Conservation (phyloP, 495 filamentous ascomycete species). For the Evernia prunastri region DNA sequence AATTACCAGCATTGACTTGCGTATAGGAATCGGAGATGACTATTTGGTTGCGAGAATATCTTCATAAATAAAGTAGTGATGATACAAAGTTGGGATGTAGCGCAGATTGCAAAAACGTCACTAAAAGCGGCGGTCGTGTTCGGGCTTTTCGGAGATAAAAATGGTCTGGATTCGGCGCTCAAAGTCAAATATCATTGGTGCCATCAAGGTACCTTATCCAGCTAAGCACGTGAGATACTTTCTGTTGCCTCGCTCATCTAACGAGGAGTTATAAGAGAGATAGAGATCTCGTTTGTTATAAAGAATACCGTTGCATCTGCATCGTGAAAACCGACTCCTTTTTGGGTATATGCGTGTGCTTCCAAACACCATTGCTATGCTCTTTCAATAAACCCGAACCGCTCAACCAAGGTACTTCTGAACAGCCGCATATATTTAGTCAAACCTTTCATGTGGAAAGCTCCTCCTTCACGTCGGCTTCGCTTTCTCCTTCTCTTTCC, state of each 20-base stretch:
- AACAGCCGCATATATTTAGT: not conserved
- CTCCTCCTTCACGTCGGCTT: slow-evolving; percentile 2
- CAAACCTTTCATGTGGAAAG: not conserved
- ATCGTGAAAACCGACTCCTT: not conserved
- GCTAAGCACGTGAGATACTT: too few species aligned
- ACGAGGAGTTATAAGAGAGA: too few species aligned
- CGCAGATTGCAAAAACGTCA: slow-evolving; percentile 3
- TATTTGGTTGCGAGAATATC: not conserved
- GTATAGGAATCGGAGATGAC: not conserved
- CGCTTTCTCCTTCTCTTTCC: slow-evolving; percentile 33
- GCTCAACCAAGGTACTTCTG: not conserved
- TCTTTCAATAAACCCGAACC: not conserved
- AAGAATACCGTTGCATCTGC: not conserved
- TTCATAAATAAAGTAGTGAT: not conserved
- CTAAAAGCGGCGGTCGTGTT: slow-evolving; percentile 2
- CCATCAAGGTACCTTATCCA: too few species aligned
- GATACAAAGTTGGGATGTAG: not conserved
- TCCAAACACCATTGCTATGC: not conserved
- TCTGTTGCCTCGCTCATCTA: too few species aligned
- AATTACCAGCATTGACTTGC: not conserved
- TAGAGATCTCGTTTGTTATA: not conserved
- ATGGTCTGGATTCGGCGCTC: too few species aligned
- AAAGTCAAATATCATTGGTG: too few species aligned
- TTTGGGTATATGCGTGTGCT: not conserved
- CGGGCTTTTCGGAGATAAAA: not conserved